phyloP scores from a whole-genome alignment of 208 protist species.

The Leishmania lainsoni region DNA sequence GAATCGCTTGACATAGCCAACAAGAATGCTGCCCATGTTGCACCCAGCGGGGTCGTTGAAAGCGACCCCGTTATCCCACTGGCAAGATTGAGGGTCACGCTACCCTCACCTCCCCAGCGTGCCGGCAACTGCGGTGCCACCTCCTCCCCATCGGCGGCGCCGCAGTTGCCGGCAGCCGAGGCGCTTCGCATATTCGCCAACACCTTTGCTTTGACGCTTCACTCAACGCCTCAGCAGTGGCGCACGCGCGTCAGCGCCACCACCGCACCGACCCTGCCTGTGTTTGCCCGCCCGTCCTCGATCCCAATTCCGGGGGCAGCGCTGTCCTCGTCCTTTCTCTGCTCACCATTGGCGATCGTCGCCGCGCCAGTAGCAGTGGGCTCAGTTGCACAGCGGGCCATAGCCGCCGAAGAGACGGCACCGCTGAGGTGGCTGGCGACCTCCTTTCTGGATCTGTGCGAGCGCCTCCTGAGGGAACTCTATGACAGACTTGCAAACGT shows the following conservation, averaged over 20 bases:
- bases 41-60: not conserved
- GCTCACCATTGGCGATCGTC: conserved; percentile 14
- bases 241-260: conserved; percentile 11
- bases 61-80: not conserved
- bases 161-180: conserved; percentile 4
- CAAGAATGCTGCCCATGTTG: not conserved
- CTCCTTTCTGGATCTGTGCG: conserved; percentile 26
- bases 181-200: conserved; percentile 26
- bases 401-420: conserved; percentile 1
- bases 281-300: not conserved
- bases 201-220: conserved; percentile 32
- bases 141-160: not conserved
- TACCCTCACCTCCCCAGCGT: not conserved
- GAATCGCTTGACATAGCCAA: not conserved
- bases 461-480: conserved; percentile 10
- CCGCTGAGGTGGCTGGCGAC: conserved; percentile 29
- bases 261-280: conserved; percentile 6
- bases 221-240: conserved; percentile 10
- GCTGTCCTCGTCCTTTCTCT: conserved; percentile 6
- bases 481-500: not conserved
- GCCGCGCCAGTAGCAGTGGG: conserved; percentile 3
- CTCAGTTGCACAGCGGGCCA: not conserved
- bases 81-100: not conserved
- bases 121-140: not conserved
- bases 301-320: not conserved